These are phyloP conservation scores for Agastache rugosa DNA, from an alignment of 257 asterid species.

Conservation along the genomic window DNA sequence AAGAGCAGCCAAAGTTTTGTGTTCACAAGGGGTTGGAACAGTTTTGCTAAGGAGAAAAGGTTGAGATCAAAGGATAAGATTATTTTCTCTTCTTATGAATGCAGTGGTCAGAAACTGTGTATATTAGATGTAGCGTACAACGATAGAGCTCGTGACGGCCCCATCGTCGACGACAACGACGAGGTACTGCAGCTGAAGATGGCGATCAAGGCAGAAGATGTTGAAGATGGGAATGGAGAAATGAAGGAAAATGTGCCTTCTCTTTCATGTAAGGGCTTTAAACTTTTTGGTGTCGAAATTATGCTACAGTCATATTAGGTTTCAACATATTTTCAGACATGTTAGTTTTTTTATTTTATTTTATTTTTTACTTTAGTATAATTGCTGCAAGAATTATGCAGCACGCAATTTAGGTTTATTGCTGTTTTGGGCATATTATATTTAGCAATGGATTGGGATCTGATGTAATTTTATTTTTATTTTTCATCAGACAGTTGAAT, in stretches of 20 bases:
- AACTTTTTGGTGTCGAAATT: slow-evolving; percentile 50
- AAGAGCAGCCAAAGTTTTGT: slow-evolving; percentile 77
- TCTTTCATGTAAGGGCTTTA: slow-evolving; percentile 23
- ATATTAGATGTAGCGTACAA: slow-evolving; percentile 54
- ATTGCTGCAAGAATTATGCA: background rate
- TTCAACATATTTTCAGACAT: background rate
- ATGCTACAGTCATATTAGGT: background rate
- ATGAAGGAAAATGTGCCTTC: background rate
- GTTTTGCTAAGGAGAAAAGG: slow-evolving; percentile 57
- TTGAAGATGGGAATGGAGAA: background rate
- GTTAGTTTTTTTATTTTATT: background rate
- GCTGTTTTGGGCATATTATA: background rate
- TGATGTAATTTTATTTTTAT: too few relatives aligned
- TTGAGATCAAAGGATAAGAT: slow-evolving; percentile 55
- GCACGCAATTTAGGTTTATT: background rate
- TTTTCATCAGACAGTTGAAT: background rate
- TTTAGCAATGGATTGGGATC: background rate
- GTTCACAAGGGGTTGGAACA: slow-evolving; percentile 73
- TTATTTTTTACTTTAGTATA: background rate
- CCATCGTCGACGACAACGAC: background rate
- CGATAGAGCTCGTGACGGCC: slow-evolving; percentile 2
- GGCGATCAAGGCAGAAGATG: background rate
- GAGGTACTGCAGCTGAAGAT: background rate
- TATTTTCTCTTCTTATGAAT: slow-evolving; percentile 49
- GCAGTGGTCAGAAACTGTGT: slow-evolving; percentile 30